Evolutionary conservation across 345 rosid genomes (phyloP).

Genomic region (Lagerstroemia speciosa): DNA sequence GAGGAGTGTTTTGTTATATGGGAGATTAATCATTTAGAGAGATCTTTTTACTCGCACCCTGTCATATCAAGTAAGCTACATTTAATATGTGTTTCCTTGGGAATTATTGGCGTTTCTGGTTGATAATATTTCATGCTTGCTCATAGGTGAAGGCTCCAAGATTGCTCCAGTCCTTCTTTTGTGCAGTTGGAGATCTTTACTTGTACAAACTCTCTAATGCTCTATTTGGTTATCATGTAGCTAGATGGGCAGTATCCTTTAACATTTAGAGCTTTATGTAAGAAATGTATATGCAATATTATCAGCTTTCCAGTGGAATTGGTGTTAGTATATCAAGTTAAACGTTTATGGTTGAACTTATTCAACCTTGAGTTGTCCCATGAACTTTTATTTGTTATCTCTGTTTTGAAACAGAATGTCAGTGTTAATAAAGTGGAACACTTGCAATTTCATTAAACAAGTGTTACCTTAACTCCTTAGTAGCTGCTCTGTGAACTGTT

Average conservation of each 20-base stretch:
- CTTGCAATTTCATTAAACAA: not conserved
- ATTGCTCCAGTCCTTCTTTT: conserved; percentile 69
- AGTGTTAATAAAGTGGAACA: not conserved
- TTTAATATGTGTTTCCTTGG: not conserved
- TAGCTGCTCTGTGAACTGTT: conserved; percentile 73
- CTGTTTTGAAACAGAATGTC: not conserved
- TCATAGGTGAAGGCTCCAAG: conserved; percentile 62
- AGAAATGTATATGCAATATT: not conserved
- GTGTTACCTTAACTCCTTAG: conserved; percentile 34
- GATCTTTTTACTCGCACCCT: not conserved
- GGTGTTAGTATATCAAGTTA: not conserved
- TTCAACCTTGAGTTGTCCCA: not conserved
- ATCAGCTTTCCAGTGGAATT: not conserved
- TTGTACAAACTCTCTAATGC: conserved; percentile 53
- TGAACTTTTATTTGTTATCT: not conserved
- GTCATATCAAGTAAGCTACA: not conserved
- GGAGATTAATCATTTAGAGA: no score
- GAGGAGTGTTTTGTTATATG: not conserved
- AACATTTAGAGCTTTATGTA: not conserved
- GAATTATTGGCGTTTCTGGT: not conserved
- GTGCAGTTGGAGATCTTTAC: conserved; percentile 84
- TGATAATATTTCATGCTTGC: conserved; percentile 2
- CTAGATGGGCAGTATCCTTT: conserved; percentile 88
- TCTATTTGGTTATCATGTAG: conserved; percentile 47
- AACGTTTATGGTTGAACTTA: not conserved